A percentile compares a stretch with the other conserved stretches of the same genome.
Evolutionary conservation across 768 basidiomycete genomes (phyloP).

Genomic region (Leccinum subtestaceum): DNA sequence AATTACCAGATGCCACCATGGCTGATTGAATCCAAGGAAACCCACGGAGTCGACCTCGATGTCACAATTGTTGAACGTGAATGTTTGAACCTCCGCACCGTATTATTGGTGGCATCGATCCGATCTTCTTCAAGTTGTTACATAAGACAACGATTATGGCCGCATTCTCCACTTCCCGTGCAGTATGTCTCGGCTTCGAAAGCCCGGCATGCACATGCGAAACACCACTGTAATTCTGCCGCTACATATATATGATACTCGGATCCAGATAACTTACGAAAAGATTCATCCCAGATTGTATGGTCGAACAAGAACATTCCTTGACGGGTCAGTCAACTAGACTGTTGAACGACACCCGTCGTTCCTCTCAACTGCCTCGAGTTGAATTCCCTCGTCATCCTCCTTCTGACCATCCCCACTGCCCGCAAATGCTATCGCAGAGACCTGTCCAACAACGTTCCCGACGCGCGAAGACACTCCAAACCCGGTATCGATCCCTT

Average conservation of each 20-base stretch:
- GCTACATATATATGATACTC: slow-evolving; percentile 1
- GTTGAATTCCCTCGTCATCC: neutral
- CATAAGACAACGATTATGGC: too few relatives aligned
- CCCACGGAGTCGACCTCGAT: too few relatives aligned
- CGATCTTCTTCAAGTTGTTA: too few relatives aligned
- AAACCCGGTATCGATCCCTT: neutral
- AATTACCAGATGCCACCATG: too few relatives aligned
- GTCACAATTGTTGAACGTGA: too few relatives aligned
- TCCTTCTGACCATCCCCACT: neutral
- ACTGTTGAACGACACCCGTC: neutral
- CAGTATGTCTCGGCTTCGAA: too few relatives aligned
- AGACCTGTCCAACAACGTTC: neutral
- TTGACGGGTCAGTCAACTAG: neutral
- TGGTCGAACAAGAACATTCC: neutral
- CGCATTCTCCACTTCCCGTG: too few relatives aligned
- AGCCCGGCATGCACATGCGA: too few relatives aligned
- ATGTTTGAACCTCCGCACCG: too few relatives aligned
- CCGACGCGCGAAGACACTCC: neutral
- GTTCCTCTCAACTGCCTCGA: neutral
- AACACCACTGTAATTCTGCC: too few relatives aligned
- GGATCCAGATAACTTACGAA: neutral
- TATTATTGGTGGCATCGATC: too few relatives aligned
- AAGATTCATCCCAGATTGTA: neutral
- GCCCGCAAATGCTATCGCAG: neutral
- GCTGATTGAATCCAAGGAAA: too few relatives aligned